Percentiles rank a stretch among this genome's conserved stretches.
These are phyloP conservation scores for Geosmithia putterillii DNA, from an alignment of 2,329 filamentous ascomycete species.

Conservation along the genomic window DNA sequence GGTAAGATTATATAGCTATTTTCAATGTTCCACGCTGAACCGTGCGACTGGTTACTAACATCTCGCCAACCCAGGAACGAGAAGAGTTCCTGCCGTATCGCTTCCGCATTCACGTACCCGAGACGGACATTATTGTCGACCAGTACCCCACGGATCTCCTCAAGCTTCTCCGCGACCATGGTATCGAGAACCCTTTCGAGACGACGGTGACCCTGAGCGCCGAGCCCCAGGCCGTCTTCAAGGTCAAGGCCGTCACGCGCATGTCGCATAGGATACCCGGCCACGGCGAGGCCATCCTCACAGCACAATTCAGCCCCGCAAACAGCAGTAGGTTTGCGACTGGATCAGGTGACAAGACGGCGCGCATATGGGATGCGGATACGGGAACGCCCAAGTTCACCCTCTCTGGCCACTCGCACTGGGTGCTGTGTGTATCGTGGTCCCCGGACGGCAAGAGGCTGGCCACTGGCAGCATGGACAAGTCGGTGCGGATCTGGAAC, in stretches of 20 bases:
- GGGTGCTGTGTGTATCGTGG: slow-evolving; percentile 82
- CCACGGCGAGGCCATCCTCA: slow-evolving; percentile 82
- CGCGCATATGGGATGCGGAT: slow-evolving; percentile 88
- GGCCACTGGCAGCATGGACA: slow-evolving; percentile 89
- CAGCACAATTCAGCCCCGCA: slow-evolving; percentile 73
- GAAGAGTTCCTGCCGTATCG: slow-evolving; percentile 51
- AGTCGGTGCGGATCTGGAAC: slow-evolving; percentile 82
- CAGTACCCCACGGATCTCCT: slow-evolving; percentile 43
- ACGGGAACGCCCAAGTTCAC: slow-evolving; percentile 83
- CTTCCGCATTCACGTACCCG: slow-evolving; percentile 47
- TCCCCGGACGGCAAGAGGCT: slow-evolving; percentile 71
- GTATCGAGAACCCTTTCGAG: slow-evolving; percentile 46
- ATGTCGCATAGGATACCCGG: slow-evolving; percentile 82
- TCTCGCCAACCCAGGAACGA: slow-evolving; percentile 24
- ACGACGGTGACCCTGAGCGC: slow-evolving; percentile 42
- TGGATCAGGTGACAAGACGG: slow-evolving; percentile 83
- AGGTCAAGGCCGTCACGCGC: slow-evolving; percentile 81
- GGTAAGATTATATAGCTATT: too few relatives aligned
- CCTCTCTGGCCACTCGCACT: slow-evolving; percentile 74
- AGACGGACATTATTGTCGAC: slow-evolving; percentile 39
- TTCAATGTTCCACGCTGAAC: background rate
- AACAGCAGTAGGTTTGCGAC: slow-evolving; percentile 70
- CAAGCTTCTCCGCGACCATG: slow-evolving; percentile 40
- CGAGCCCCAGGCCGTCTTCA: slow-evolving; percentile 83
- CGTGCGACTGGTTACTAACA: slow-evolving; percentile 1